These are phyloP conservation scores for Cryptococcus maquisensis DNA, from an alignment of 1,284 basidiomycete genomes.

Conservation along the genomic window DNA sequence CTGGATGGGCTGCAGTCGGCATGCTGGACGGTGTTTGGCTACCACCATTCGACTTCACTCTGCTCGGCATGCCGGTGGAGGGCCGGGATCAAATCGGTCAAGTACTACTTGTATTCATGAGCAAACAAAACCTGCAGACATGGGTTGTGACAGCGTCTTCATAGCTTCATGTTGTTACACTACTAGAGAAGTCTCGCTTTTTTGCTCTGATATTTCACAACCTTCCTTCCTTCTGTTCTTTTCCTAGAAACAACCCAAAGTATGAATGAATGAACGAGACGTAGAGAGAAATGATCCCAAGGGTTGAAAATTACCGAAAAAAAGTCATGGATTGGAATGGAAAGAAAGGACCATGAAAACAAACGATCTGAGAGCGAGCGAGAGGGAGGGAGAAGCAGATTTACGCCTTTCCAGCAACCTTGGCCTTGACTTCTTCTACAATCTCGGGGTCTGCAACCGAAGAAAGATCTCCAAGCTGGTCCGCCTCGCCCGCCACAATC, in stretches of 20 bases:
- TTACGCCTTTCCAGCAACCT: conserved; percentile 4
- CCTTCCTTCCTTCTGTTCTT: not conserved
- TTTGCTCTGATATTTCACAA: not conserved
- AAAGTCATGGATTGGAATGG: not conserved
- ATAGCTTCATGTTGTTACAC: too few species aligned
- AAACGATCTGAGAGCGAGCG: too few species aligned
- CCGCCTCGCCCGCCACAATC: conserved; percentile 87
- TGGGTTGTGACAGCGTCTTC: too few species aligned
- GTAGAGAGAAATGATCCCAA: not conserved
- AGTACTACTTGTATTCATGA: too few species aligned
- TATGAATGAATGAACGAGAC: not conserved
- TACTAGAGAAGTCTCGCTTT: too few species aligned
- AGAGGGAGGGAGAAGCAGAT: not conserved
- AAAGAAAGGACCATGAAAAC: too few species aligned
- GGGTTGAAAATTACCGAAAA: not conserved
- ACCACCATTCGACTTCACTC: too few species aligned
- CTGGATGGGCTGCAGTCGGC: too few species aligned
- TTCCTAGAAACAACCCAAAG: not conserved
- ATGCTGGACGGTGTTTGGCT: too few species aligned
- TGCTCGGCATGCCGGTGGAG: too few species aligned
- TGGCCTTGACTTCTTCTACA: conserved; percentile 57
- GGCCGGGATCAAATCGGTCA: too few species aligned
- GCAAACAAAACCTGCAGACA: too few species aligned
- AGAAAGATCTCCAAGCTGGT: conserved; percentile 87
- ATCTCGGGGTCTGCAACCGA: conserved; percentile 82